phyloP scores from a whole-genome alignment of 371 early-diverging fungal genomes.

The Mortierella sp. region DNA sequence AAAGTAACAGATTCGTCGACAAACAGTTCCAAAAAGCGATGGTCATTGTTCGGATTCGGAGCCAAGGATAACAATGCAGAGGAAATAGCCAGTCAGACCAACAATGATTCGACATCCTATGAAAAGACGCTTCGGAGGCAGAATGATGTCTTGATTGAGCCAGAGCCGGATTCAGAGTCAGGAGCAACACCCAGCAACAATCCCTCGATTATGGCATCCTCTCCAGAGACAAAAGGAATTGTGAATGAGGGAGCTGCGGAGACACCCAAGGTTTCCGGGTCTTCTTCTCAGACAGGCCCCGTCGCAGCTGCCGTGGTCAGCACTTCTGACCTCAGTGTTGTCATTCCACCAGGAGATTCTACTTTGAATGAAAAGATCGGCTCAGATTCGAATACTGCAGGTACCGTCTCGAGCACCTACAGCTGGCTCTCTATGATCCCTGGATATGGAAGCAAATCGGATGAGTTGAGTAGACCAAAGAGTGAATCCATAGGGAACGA shows the following conservation, averaged over 20 bases:
- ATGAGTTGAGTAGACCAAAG: not conserved
- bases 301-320: constrained; percentile 31
- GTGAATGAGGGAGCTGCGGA: no score
- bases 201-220: no score
- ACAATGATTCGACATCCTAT: not conserved
- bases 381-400: not conserved
- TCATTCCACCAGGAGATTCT: constrained; percentile 17
- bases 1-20: constrained; percentile 4
- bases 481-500: constrained; percentile 4
- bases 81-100: no score
- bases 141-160: constrained; percentile 40
- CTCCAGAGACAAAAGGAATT: no score
- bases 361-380: not conserved
- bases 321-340: constrained; percentile 18
- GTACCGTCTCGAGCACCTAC: constrained; percentile 18
- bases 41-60: constrained; percentile 44
- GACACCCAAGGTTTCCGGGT: no score
- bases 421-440: constrained; percentile 51
- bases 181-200: constrained; percentile 6
- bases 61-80: constrained; percentile 11
- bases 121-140: constrained; percentile 14
- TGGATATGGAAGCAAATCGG: constrained; percentile 28
- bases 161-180: constrained; percentile 13
- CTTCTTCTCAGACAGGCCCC: not conserved
- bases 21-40: constrained; percentile 29